phyloP scores from a whole-genome alignment of 352 stramenopile species.

The Peronospora belbahrii region DNA sequence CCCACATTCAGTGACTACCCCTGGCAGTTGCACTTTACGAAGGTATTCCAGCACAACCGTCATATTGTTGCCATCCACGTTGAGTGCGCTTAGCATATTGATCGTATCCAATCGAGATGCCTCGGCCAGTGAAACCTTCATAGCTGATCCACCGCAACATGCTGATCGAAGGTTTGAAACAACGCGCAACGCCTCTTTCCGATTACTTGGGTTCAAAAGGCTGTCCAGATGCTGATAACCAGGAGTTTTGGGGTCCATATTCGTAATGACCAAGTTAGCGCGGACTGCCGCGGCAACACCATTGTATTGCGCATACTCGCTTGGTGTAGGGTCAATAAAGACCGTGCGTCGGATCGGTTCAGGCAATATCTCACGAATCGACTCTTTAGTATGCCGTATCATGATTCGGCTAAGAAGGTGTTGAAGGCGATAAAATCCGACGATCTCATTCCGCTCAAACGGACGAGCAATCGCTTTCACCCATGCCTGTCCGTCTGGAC shows the following conservation, averaged over 20 bases:
- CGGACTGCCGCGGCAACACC: conserved; percentile 50
- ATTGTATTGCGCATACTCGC: conserved; percentile 70
- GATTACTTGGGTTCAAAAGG: conserved; percentile 67
- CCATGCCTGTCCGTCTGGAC: conserved; percentile 62
- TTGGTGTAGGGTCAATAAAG: conserved; percentile 56
- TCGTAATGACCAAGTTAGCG: conserved; percentile 67
- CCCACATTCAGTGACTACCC: conserved; percentile 56
- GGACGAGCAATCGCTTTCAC: conserved; percentile 64
- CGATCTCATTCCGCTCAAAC: conserved; percentile 52
- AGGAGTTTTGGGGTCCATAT: conserved; percentile 58
- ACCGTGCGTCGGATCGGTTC: conserved; percentile 41
- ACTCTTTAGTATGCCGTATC: conserved; percentile 92
- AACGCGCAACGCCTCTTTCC: conserved; percentile 47
- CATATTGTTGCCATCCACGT: conserved; percentile 41
- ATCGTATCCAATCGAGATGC: conserved; percentile 51
- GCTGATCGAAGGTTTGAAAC: conserved; percentile 53
- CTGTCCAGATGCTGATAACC: conserved; percentile 58
- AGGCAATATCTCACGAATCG: conserved; percentile 64
- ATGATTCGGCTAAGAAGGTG: conserved; percentile 88
- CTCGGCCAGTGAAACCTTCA: conserved; percentile 37
- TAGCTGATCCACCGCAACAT: conserved; percentile 42
- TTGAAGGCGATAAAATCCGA: conserved; percentile 67
- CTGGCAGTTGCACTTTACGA: conserved; percentile 35
- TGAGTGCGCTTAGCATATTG: conserved; percentile 34
- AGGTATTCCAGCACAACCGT: conserved; percentile 43